These are phyloP conservation scores for Coniella vitis DNA, from an alignment of 2,329 filamentous ascomycete species.

Conservation along the genomic window DNA sequence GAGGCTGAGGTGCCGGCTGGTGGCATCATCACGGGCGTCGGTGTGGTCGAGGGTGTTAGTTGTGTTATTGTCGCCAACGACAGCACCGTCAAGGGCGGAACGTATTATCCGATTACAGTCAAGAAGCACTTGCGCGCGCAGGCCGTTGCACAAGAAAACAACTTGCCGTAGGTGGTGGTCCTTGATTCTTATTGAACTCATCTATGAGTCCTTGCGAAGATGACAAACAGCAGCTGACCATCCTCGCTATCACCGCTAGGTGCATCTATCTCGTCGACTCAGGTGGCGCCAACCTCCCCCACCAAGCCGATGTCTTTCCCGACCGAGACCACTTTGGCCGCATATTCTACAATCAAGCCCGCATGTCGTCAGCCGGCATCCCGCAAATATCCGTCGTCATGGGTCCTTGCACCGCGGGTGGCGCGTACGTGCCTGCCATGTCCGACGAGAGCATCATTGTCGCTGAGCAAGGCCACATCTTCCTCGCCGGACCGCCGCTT, in stretches of 20 bases:
- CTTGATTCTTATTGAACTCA: no score
- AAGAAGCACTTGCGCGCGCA: conserved; percentile 96
- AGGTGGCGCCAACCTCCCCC: conserved; percentile 87
- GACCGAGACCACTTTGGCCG: conserved; percentile 92
- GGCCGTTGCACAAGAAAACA: conserved; percentile 83
- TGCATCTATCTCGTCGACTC: conserved; percentile 97
- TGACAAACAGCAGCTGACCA: no score
- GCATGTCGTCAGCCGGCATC: conserved; percentile 83
- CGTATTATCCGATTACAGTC: conserved; percentile 94
- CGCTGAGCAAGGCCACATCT: conserved; percentile 92
- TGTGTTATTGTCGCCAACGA: conserved; percentile 95
- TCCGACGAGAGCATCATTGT: conserved; percentile 97
- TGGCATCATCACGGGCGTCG: conserved; percentile 88
- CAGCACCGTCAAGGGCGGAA: conserved; percentile 93
- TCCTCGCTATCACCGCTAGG: conserved; percentile 18
- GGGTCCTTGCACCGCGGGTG: conserved; percentile 93
- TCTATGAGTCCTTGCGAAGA: background rate
- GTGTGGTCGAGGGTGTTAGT: conserved; percentile 80
- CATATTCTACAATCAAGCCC: conserved; percentile 96
- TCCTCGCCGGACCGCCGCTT: conserved; percentile 86
- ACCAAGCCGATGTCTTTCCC: conserved; percentile 93
- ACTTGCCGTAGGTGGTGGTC: conserved; percentile 53
- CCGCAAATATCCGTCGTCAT: conserved; percentile 94
- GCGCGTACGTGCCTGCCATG: conserved; percentile 95
- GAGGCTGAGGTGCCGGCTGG: conserved; percentile 83